Evolutionary conservation across 2,329 filamentous ascomycete species (phyloP).

Genomic region (Neopestalotiopsis clavispora): DNA sequence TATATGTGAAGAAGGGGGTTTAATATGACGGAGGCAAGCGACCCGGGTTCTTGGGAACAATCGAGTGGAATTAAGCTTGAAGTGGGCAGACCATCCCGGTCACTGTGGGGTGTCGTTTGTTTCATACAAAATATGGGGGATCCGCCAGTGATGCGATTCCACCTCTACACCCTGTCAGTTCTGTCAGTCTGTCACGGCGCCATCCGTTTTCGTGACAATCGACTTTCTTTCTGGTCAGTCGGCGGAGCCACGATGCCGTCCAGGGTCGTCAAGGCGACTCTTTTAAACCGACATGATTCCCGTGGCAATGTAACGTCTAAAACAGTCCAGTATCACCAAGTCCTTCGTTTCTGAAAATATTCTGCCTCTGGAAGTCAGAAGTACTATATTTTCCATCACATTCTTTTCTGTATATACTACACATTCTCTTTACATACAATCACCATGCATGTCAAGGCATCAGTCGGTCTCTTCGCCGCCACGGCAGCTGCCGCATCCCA

Average conservation of each 20-base stretch:
- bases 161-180: neutral
- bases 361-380: slow-evolving; percentile 4
- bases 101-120: neutral
- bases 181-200: neutral
- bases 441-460: slow-evolving; percentile 2
- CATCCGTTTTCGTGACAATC: neutral
- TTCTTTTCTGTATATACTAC: neutral
- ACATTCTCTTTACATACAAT: neutral
- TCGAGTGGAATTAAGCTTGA: slow-evolving; percentile 2
- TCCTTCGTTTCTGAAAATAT: neutral
- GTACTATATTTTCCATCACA: neutral
- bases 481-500: slow-evolving; percentile 8
- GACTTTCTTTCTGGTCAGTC: neutral
- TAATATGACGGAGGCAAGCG: neutral
- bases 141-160: neutral
- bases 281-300: neutral
- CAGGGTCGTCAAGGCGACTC: neutral
- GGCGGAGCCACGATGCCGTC: neutral
- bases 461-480: slow-evolving; percentile 10
- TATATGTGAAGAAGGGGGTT: slow-evolving; percentile 2
- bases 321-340: neutral
- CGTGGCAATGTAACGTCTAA: neutral
- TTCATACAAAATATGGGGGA: slow-evolving; percentile 10
- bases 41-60: neutral
- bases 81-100: neutral